phyloP scores from a whole-genome alignment of 192 early-diverging fungal genomes.

The Backusella australiensis region DNA sequence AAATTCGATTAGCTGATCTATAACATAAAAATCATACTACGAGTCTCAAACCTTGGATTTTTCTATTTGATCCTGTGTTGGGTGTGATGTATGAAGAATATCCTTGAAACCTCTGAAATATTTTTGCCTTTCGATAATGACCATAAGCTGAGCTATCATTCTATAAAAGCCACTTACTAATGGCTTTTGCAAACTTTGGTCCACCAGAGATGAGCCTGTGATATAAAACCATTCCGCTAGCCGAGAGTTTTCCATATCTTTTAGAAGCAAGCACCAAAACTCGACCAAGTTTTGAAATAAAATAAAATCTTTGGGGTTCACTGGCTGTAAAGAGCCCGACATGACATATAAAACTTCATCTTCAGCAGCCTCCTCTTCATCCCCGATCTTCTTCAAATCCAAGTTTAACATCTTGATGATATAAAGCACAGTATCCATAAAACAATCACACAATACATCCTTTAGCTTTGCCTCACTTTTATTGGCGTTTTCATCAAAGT shows the following conservation, averaged over 20 bases:
- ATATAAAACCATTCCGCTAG: conserved; percentile 62
- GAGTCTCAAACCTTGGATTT: neutral
- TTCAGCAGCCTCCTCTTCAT: conserved; percentile 27
- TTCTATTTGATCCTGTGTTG: neutral
- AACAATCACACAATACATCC: conserved; percentile 52
- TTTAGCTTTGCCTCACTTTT: conserved; percentile 22
- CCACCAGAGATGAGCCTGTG: conserved; percentile 48
- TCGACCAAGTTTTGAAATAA: conserved; percentile 70
- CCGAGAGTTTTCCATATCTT: conserved; percentile 33
- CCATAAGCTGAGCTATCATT: conserved; percentile 49
- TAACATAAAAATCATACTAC: neutral
- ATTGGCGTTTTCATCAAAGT: neutral
- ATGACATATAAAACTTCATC: neutral
- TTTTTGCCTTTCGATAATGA: conserved; percentile 36
- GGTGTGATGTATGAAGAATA: neutral
- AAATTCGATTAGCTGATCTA: neutral
- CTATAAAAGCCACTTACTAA: conserved; percentile 77
- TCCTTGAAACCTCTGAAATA: conserved; percentile 32
- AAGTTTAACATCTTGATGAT: conserved; percentile 48
- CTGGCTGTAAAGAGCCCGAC: conserved; percentile 42
- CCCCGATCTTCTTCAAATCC: conserved; percentile 32
- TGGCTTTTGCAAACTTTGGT: conserved; percentile 52
- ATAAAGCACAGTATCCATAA: conserved; percentile 39
- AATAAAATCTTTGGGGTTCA: conserved; percentile 61
- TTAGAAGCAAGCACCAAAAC: conserved; percentile 55